A percentile compares a stretch with the other conserved stretches of the same genome.
These are phyloP conservation scores for Arxiozyma telluris DNA, from an alignment of 1,139 yeast species.

Conservation along the genomic window DNA sequence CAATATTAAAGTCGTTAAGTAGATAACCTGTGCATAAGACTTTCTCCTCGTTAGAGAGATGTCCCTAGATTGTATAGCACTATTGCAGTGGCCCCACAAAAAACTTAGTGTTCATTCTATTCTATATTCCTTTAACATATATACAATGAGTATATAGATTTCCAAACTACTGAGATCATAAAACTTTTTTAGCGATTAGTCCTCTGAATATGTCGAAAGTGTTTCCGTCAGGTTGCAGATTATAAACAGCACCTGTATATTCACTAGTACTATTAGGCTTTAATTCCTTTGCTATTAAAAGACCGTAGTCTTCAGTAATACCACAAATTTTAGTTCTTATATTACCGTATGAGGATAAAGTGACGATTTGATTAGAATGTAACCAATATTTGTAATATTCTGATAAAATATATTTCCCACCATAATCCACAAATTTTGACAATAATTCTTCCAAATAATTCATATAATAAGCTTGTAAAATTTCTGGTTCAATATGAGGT, in stretches of 20 bases:
- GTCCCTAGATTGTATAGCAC: not conserved
- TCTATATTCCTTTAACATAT: no score
- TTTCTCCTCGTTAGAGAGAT: not conserved
- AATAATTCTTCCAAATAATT: constrained; percentile 56
- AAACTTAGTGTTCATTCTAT: no score
- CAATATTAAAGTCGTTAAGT: no score
- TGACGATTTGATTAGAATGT: constrained; percentile 60
- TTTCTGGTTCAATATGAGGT: constrained; percentile 50
- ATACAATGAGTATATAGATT: not conserved
- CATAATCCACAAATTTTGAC: constrained; percentile 48
- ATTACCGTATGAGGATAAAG: constrained; percentile 39
- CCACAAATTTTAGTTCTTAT: constrained; percentile 64
- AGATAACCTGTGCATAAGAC: not conserved
- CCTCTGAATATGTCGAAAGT: constrained; percentile 94
- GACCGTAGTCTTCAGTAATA: constrained; percentile 75
- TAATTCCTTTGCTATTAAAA: constrained; percentile 66
- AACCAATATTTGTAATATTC: constrained; percentile 81
- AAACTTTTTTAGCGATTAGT: constrained; percentile 59
- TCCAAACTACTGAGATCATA: not conserved
- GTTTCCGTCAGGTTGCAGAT: constrained; percentile 94
- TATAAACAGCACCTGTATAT: constrained; percentile 47
- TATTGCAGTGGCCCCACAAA: not conserved
- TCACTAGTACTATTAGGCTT: constrained; percentile 32
- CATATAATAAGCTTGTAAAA: constrained; percentile 60
- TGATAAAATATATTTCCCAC: constrained; percentile 61